Conservation (phyloP, 805 yeast species). For the Candida krabiensis region DNA sequence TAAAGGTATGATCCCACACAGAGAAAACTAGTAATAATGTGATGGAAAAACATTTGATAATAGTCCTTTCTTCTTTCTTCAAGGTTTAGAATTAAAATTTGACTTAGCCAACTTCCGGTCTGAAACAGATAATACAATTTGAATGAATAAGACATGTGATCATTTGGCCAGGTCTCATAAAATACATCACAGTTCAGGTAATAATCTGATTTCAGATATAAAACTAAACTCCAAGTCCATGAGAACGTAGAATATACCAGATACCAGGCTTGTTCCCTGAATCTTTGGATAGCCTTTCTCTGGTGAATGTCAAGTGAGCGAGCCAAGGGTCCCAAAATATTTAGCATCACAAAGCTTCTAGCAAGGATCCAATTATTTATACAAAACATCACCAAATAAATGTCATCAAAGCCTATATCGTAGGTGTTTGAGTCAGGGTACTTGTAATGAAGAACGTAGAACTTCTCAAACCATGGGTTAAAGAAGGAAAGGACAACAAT, state of each 20-base stretch:
- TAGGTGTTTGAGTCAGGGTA: slow-evolving; percentile 36
- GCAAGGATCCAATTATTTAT: slow-evolving; percentile 57
- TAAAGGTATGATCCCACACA: slow-evolving; percentile 71
- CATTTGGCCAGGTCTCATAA: slow-evolving; percentile 76
- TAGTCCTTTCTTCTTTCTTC: slow-evolving; percentile 84
- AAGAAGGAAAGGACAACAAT: slow-evolving; percentile 19
- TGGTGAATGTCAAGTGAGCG: slow-evolving; percentile 42
- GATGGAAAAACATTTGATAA: slow-evolving; percentile 85
- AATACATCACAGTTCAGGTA: slow-evolving; percentile 56
- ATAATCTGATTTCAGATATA: slow-evolving; percentile 61
- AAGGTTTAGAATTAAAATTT: slow-evolving; percentile 69
- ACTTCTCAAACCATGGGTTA: slow-evolving; percentile 34
- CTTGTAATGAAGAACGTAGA: slow-evolving; percentile 42
- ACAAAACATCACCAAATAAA: slow-evolving; percentile 52
- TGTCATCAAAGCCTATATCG: slow-evolving; percentile 58
- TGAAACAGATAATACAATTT: slow-evolving; percentile 73
- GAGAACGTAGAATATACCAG: slow-evolving; percentile 57
- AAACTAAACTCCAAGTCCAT: slow-evolving; percentile 54
- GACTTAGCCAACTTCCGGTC: slow-evolving; percentile 80
- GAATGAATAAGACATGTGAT: slow-evolving; percentile 47
- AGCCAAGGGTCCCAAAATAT: slow-evolving; percentile 59
- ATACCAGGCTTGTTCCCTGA: slow-evolving; percentile 88
- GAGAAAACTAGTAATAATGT: slow-evolving; percentile 71
- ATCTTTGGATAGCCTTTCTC: slow-evolving; percentile 58
- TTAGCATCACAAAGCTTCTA: slow-evolving; percentile 61